Conservation (phyloP, 1,139 yeast species). For the Meyerozyma elateridarum region DNA sequence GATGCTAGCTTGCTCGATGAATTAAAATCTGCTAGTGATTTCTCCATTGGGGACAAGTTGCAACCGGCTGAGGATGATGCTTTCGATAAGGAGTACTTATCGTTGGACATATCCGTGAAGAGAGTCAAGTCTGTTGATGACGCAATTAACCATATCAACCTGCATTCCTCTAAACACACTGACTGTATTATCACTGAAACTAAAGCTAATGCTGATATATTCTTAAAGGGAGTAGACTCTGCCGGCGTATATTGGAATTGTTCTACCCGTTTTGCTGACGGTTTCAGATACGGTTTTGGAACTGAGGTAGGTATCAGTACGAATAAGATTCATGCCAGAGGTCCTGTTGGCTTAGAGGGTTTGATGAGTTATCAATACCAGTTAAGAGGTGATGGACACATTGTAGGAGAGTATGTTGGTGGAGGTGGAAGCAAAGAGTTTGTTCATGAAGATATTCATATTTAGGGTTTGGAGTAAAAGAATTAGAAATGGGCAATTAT, state of each 20-base stretch:
- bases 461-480: too few relatives aligned
- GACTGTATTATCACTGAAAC: constrained; percentile 84
- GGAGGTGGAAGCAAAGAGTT: constrained; percentile 87
- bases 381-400: constrained; percentile 84
- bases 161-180: constrained; percentile 93
- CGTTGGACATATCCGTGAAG: constrained; percentile 75
- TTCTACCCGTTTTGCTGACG: constrained; percentile 96
- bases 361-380: constrained; percentile 93
- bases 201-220: constrained; percentile 63
- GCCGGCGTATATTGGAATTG: constrained; percentile 99
- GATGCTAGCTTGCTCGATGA: constrained; percentile 35
- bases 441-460: constrained; percentile 53
- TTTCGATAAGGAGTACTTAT: constrained; percentile 78
- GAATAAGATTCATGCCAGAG: constrained; percentile 94
- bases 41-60: constrained; percentile 23
- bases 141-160: constrained; percentile 81
- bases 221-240: constrained; percentile 84
- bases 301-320: constrained; percentile 98
- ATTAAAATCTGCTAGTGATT: constrained; percentile 27
- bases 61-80: constrained; percentile 52
- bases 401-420: constrained; percentile 86
- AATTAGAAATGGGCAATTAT: too few relatives aligned
- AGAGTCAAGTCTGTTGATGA: constrained; percentile 53
- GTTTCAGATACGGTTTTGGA: constrained; percentile 97
- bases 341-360: constrained; percentile 98